Evolutionary conservation across 169 alveolate species (phyloP), one percentile per base, ranked within the genome.

Genomic region (Plasmodium sp.): DNA sequence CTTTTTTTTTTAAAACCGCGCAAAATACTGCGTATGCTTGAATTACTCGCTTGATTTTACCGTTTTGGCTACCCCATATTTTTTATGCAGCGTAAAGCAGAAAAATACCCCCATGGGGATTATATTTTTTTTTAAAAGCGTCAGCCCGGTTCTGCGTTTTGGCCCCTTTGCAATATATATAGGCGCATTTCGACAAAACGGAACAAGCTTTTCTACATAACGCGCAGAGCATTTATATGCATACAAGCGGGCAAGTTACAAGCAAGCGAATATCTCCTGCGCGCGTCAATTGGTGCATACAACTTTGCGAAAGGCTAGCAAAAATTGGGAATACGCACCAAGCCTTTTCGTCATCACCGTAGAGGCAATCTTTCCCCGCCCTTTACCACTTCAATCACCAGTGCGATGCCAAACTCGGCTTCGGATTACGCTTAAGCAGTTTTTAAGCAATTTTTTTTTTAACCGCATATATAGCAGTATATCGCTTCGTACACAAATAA

Each of bases 301-400:
- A 67, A 67, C 77, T 27, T 9, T 67, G n/a, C 34, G 16, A 12
- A 67, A n/a, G 4, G 39, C 39, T 18, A 67, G 39, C 77, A 27
- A 67, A 67, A 31, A 31, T 27, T 18, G 77, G 62, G 62, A 51
- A 51, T 51, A 51, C 27, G 62, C 22, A 51, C 62, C 14, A 51
- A 51, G 16, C 62, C 62, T 51, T 51, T 51, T 51, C 62, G 22
- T 22, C 62, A 51, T 51, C 27, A 12, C 62, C 22, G 27, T 51
- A 51, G 4, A 3, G 62, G 62, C 62, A 14, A 51, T 3, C 18
- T 1, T 71, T 72, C n/a, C 43, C 43, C 43, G 0, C 27, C 27
- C 27, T 36, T 56, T 84, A 84, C 92, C 92, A 84, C 92, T 84
- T 84, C 92, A 39, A 71, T 73, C 92, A 84, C 92, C 75, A 84